Evolutionary conservation across 805 yeast species (phyloP).

Genomic region (Metschnikowia colocasiae): DNA sequence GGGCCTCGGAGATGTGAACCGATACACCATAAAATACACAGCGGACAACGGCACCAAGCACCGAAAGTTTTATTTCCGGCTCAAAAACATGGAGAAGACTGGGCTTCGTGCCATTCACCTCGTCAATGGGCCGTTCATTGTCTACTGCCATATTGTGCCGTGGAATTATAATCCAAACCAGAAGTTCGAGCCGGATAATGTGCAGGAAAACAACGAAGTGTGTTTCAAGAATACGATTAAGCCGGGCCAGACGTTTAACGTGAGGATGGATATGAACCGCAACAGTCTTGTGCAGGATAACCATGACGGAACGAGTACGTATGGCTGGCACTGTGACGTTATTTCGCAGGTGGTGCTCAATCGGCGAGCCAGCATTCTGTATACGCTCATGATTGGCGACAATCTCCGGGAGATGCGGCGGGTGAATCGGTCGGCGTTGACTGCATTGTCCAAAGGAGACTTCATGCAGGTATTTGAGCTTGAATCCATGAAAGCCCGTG

Average conservation of each 20-base stretch:
- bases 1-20: slow-evolving; percentile 36
- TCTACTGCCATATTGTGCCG: slow-evolving; percentile 45
- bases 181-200: slow-evolving; percentile 23
- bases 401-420: slow-evolving; percentile 32
- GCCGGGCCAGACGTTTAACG: slow-evolving; percentile 69
- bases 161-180: slow-evolving; percentile 26
- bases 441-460: slow-evolving; percentile 16
- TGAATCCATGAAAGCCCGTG: slow-evolving; percentile 11
- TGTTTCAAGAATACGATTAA: slow-evolving; percentile 45
- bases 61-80: slow-evolving; percentile 27
- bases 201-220: slow-evolving; percentile 27
- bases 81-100: slow-evolving; percentile 38
- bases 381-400: slow-evolving; percentile 38
- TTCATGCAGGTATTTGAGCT: slow-evolving; percentile 8
- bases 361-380: slow-evolving; percentile 27
- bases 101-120: slow-evolving; percentile 39
- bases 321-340: slow-evolving; percentile 38
- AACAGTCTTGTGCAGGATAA: slow-evolving; percentile 30
- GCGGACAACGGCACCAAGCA: neutral
- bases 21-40: slow-evolving; percentile 31
- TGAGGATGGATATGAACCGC: slow-evolving; percentile 47
- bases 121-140: slow-evolving; percentile 40
- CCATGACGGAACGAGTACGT: slow-evolving; percentile 18
- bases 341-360: slow-evolving; percentile 41
- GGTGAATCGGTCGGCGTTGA: slow-evolving; percentile 23